Evolutionary conservation across 441 rosid genomes (phyloP), one percentile per base, ranked within the genome.

Genomic region (Rhodomyrtus psidioides): DNA sequence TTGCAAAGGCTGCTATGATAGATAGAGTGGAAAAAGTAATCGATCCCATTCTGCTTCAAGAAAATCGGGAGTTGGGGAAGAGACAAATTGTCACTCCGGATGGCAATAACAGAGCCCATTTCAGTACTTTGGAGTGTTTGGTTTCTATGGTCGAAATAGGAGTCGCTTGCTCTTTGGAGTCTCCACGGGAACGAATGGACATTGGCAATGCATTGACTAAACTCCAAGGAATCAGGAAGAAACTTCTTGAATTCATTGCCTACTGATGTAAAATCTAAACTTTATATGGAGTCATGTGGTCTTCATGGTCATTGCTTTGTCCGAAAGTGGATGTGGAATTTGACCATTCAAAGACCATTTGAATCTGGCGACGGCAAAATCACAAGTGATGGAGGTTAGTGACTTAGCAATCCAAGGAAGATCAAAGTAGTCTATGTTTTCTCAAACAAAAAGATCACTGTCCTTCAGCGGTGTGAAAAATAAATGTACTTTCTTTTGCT

Each of bases 31-130:
- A 62, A 30, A 62, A 62, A 13, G 75, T 62, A 30, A 62, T 62
- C 12, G 44, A 62, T 62, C 75, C 75, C 6, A 4, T 62, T 0
- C 2, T 62, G 1, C 24, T 62, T 30, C 24, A 17, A 0, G 75
- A 62, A 8, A 8, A 16, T 24, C 42, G 16, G 5, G 75, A 62
- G 0, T 62, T 1, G 0, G 6, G 30, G 75, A 3, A 62, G 5
- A 62, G 24, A 7, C 4, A 0, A 8, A 62, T 7, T 0, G 0
- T 17, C 13, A 0, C 44, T 28, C 6, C 2, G 9, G 12, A 62
- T 7, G 75, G 44, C n/a, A n/a, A n/a, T n/a, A n/a, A n/a, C n/a
- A n/a, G n/a, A n/a, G n/a, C n/a, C n/a, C n/a, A n/a, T 12, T 17
- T 16, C 4, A 16, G 44, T 9, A 62, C 24, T 30, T 0, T 17